These are phyloP conservation scores for Aurantiochytrium sp. DNA, from an alignment of 108 stramenopile species.

Conservation along the genomic window DNA sequence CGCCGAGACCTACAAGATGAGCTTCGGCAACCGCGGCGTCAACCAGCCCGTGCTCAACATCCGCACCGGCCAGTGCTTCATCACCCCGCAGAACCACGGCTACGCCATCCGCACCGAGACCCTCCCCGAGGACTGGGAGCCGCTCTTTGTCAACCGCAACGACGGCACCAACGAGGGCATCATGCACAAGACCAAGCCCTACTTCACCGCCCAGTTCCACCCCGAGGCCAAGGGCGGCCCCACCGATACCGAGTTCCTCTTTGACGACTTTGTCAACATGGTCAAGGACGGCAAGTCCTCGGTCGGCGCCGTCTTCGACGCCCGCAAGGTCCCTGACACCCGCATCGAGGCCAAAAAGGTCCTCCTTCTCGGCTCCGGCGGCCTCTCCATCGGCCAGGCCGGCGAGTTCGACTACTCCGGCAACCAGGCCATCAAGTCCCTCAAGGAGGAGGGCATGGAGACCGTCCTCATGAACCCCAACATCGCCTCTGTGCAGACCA, in stretches of 20 bases:
- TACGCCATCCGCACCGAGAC: conserved; percentile 79
- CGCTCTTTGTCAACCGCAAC: conserved; percentile 95
- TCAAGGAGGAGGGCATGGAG: conserved; percentile 96
- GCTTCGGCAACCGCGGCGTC: conserved; percentile 95
- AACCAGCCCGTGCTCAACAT: conserved; percentile 95
- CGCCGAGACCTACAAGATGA: conserved; percentile 79
- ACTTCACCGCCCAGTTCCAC: conserved; percentile 97
- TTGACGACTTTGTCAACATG: conserved; percentile 80
- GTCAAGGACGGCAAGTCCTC: conserved; percentile 34
- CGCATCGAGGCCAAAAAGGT: conserved; percentile 68
- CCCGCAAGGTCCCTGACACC: conserved; percentile 38
- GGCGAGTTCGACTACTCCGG: conserved; percentile 99
- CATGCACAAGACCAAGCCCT: conserved; percentile 83
- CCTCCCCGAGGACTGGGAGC: conserved; percentile 73
- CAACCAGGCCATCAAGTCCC: conserved; percentile 93
- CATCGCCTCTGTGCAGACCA: conserved; percentile 97
- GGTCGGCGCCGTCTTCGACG: conserved; percentile 60
- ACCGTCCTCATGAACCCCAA: conserved; percentile 99
- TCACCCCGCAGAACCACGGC: conserved; percentile 98
- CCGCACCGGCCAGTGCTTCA: conserved; percentile 89
- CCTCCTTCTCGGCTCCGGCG: conserved; percentile 92
- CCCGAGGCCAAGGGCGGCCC: conserved; percentile 92
- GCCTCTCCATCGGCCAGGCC: conserved; percentile 96
- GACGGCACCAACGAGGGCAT: conserved; percentile 96
- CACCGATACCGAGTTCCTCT: conserved; percentile 96